These are phyloP conservation scores for Aspergillus tanneri DNA, from an alignment of 2,329 filamentous ascomycete species.

Conservation along the genomic window DNA sequence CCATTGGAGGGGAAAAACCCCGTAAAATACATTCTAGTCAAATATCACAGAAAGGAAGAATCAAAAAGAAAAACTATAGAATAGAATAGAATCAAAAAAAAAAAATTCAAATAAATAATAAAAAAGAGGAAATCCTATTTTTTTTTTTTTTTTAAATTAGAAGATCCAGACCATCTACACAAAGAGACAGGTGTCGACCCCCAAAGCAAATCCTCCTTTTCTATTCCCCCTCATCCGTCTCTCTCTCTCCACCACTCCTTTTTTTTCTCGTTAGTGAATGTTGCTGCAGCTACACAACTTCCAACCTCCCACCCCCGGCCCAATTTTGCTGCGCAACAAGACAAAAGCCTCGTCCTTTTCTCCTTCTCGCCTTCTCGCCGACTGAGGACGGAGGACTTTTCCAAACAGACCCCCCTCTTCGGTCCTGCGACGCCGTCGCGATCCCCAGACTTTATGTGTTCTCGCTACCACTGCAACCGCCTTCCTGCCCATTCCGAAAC, in stretches of 20 bases:
- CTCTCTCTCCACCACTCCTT: slow-evolving; percentile 20
- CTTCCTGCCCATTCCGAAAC: slow-evolving; percentile 13
- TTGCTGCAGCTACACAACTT: not conserved
- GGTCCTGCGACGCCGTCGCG: slow-evolving; percentile 23
- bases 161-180: slow-evolving; percentile 10
- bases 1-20: slow-evolving; percentile 8
- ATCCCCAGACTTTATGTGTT: slow-evolving; percentile 23
- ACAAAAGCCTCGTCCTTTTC: slow-evolving; percentile 6
- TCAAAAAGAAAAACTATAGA: slow-evolving; percentile 13
- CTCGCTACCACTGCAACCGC: slow-evolving; percentile 14
- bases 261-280: slow-evolving; percentile 10
- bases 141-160: no score
- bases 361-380: not conserved
- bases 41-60: slow-evolving; percentile 11
- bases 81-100: slow-evolving; percentile 8
- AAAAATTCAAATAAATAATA: not conserved
- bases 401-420: slow-evolving; percentile 5
- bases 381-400: not conserved
- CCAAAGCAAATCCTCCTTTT: slow-evolving; percentile 27
- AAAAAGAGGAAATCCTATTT: slow-evolving; percentile 3
- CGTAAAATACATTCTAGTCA: not conserved
- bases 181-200: slow-evolving; percentile 12
- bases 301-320: slow-evolving; percentile 11
- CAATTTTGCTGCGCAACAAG: slow-evolving; percentile 5
- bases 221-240: slow-evolving; percentile 17